Base-by-base conservation (phyloP, 1,139 yeast genomes). In the Geotrichum armillariae region DNA sequence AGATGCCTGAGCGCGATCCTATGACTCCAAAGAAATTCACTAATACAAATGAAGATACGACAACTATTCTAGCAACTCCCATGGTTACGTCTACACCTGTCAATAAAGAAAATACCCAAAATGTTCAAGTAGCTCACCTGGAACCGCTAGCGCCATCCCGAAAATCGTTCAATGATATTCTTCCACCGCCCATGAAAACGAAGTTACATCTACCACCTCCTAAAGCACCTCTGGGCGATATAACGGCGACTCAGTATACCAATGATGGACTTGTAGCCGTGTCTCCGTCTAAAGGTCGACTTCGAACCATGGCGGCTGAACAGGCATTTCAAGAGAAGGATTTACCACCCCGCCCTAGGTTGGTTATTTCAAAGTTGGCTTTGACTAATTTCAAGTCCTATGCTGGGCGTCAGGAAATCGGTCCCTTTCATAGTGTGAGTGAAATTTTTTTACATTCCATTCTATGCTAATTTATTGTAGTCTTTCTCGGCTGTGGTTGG, bases 401-500 rank as follows among this genome's bases (percentile, higher is more conserved):
- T 66, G 98, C 98, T 0, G 99, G 99, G 0, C 72, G 77, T n/a
- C 98, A 93, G 68, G 80, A 80, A 8, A 87, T 94, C 53, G 99
- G 99, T 0, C 99, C 99, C 0, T 94, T 94, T 67, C 86, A 93
- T 65, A 64, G 67, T 43, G 69, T 66, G 58, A 39, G 69, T 58
- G 25, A 27, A 33, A 27, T 9, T 11, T 34, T 31, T 41, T 16
- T 17, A n/a, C 42, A 20, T 14, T 36, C 32, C 23, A 23, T 21
- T 14, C 18, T 36, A 4, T 18, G 35, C 12, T 25, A 27, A 22
- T 27, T 38, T 25, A 18, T 11, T 42, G 9, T 72, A 90, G 40
- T 88, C 95, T 1, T 94, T 94, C 65, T 88, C 96, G 7, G 97
- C 99, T 0, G 95, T 94, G 8, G 98, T 94, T n/a, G 99, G 99